These are phyloP conservation scores for Wickerhamomyces rabaulensis DNA, from an alignment of 805 yeast species.

Conservation along the genomic window DNA sequence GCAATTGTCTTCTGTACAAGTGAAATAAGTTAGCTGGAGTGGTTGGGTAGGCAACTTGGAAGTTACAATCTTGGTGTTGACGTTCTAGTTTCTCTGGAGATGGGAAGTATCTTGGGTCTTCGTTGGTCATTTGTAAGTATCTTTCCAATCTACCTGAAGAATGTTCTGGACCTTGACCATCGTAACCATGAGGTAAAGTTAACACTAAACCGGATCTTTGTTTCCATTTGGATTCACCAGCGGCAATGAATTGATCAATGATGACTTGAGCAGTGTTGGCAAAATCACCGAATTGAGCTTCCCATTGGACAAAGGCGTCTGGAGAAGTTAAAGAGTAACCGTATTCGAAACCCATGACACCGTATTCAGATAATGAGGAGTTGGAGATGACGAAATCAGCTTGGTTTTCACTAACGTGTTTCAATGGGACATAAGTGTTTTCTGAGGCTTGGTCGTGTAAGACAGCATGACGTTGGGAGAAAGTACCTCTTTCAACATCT, in stretches of 20 bases:
- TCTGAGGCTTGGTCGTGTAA: constrained; percentile 93
- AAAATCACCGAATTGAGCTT: constrained; percentile 99
- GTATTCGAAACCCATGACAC: constrained; percentile 98
- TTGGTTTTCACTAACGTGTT: constrained; percentile 72
- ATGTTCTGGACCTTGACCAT: constrained; percentile 99
- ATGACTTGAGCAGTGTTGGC: constrained; percentile 99
- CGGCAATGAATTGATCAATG: constrained; percentile 92
- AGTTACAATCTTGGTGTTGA: constrained; percentile 98
- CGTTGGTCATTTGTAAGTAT: constrained; percentile 91
- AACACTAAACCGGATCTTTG: constrained; percentile 96
- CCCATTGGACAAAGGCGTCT: constrained; percentile 97
- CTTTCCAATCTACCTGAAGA: constrained; percentile 97
- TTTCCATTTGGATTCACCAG: constrained; percentile 98
- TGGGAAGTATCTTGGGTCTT: constrained; percentile 95
- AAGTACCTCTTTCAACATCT: constrained; percentile 99
- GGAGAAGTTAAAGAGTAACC: constrained; percentile 98
- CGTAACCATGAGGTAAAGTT: constrained; percentile 98
- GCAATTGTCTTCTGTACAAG: constrained; percentile 96
- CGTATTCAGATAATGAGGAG: constrained; percentile 96
- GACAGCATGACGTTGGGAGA: constrained; percentile 98
- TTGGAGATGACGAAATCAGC: constrained; percentile 85
- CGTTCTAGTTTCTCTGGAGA: constrained; percentile 80
- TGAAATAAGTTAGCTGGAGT: constrained; percentile 98
- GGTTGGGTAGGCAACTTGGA: constrained; percentile 97
- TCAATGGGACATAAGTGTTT: constrained; percentile 77